phyloP scores from a whole-genome alignment of 2,329 filamentous ascomycete species.

The Sporothrix brasiliensis region DNA sequence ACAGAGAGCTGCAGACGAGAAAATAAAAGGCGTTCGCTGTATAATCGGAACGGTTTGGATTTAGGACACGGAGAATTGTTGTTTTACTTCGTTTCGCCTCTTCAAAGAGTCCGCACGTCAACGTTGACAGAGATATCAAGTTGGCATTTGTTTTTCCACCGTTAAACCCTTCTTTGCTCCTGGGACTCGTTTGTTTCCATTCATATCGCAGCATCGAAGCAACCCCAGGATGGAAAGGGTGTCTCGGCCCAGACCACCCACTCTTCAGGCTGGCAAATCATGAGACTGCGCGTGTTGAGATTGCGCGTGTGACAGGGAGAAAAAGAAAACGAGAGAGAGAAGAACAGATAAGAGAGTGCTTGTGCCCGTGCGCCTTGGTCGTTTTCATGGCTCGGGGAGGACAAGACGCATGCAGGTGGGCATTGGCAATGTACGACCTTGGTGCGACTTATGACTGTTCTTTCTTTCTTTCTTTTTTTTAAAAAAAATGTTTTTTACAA shows the following conservation, averaged over 20 bases:
- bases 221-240: background rate
- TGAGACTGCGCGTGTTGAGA: too few relatives aligned
- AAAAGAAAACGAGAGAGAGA: background rate
- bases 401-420: slow-evolving; percentile 6
- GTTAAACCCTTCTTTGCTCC: background rate
- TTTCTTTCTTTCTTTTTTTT: background rate
- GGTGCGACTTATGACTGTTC: background rate
- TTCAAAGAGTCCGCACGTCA: too few relatives aligned
- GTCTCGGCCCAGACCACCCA: slow-evolving; percentile 18
- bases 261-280: background rate
- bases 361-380: background rate
- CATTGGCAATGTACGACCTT: slow-evolving; percentile 18
- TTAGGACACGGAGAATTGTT: too few relatives aligned
- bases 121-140: background rate
- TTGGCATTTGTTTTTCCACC: background rate
- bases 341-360: background rate
- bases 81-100: background rate
- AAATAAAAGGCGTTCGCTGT: background rate
- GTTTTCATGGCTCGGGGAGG: slow-evolving; percentile 27
- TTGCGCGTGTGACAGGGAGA: background rate
- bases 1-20: background rate
- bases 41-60: too few relatives aligned
- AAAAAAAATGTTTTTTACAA: too few relatives aligned
- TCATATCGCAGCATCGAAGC: background rate
- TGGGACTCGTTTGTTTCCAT: background rate